Evolutionary conservation across 495 filamentous ascomycete species (phyloP).

Genomic region (Penicillium salamii): DNA sequence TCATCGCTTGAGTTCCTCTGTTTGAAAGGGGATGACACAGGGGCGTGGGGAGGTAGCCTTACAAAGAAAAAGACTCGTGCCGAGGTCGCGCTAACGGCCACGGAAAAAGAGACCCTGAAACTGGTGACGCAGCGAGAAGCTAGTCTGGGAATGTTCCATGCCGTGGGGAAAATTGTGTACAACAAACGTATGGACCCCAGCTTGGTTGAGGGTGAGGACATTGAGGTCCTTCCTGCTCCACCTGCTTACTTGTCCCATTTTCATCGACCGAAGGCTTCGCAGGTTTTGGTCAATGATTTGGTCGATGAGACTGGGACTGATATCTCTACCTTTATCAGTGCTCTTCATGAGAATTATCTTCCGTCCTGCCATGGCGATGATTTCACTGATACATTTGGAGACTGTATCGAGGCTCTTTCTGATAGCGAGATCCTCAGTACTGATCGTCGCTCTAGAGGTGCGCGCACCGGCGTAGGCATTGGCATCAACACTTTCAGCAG

Average conservation of each 20-base stretch:
- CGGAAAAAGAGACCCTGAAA: constrained; percentile 69
- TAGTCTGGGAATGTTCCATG: constrained; percentile 90
- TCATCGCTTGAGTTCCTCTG: constrained; percentile 89
- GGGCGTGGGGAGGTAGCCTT: constrained; percentile 66
- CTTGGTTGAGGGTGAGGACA: constrained; percentile 12
- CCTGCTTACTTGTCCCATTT: constrained; percentile 63
- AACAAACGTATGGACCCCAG: constrained; percentile 69
- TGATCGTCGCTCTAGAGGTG: constrained; percentile 24
- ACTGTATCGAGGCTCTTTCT: constrained; percentile 79
- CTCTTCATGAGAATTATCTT: constrained; percentile 91
- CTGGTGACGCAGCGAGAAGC: constrained; percentile 80
- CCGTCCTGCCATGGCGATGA: constrained; percentile 69
- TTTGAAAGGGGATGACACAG: constrained; percentile 62
- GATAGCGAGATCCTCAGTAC: constrained; percentile 79
- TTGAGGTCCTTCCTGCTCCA: constrained; percentile 41
- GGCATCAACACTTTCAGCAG: constrained; percentile 41
- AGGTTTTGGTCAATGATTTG: constrained; percentile 70
- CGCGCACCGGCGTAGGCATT: constrained; percentile 30
- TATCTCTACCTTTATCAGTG: constrained; percentile 81
- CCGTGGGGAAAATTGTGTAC: constrained; percentile 90
- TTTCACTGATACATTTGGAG: constrained; percentile 63
- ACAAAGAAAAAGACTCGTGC: constrained; percentile 54
- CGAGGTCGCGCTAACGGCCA: constrained; percentile 56
- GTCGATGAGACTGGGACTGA: constrained; percentile 90
- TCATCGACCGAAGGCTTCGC: constrained; percentile 61